These are phyloP conservation scores for Plantago lanceolata DNA, from an alignment of 305 asterid species.

Conservation along the genomic window DNA sequence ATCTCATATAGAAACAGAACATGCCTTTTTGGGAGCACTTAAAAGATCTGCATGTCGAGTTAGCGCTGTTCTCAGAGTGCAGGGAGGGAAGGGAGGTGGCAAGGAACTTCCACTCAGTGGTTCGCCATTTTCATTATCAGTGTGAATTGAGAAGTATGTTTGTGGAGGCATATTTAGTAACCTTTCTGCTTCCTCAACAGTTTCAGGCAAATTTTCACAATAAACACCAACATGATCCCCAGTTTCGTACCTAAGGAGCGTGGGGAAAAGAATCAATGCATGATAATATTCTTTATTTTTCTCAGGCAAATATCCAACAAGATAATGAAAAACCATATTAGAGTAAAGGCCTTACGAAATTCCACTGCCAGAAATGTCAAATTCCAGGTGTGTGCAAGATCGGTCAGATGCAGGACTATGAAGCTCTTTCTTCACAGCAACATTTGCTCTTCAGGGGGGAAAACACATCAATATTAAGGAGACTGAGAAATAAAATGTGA, in stretches of 20 bases:
- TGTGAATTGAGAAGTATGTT: constrained; percentile 72
- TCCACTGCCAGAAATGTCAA: constrained; percentile 89
- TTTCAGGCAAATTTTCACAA: constrained; percentile 68
- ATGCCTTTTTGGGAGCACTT: constrained; percentile 88
- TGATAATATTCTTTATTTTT: constrained; percentile 8
- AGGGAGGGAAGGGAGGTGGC: constrained; percentile 87
- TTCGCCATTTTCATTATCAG: constrained; percentile 74
- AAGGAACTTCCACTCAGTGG: constrained; percentile 67
- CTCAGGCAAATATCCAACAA: constrained; percentile 16
- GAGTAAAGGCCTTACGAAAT: constrained; percentile 47
- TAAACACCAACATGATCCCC: constrained; percentile 96
- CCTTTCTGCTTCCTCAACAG: constrained; percentile 80
- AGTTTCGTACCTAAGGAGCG: constrained; percentile 67
- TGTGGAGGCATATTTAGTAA: constrained; percentile 58
- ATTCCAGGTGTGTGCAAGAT: constrained; percentile 89
- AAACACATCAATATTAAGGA: constrained; percentile 18
- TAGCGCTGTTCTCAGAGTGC: constrained; percentile 78
- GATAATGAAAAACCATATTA: background rate
- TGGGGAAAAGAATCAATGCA: constrained; percentile 8
- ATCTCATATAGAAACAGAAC: background rate
- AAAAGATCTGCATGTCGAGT: constrained; percentile 79
- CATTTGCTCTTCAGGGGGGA: constrained; percentile 50
- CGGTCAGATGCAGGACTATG: constrained; percentile 92
- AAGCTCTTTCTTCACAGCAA: constrained; percentile 83
- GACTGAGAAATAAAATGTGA: background rate